Percentiles rank a stretch among this genome's conserved stretches.
Evolutionary conservation across 176 grass and related monocot genomes (phyloP).

Genomic region (Bromus sterilis): DNA sequence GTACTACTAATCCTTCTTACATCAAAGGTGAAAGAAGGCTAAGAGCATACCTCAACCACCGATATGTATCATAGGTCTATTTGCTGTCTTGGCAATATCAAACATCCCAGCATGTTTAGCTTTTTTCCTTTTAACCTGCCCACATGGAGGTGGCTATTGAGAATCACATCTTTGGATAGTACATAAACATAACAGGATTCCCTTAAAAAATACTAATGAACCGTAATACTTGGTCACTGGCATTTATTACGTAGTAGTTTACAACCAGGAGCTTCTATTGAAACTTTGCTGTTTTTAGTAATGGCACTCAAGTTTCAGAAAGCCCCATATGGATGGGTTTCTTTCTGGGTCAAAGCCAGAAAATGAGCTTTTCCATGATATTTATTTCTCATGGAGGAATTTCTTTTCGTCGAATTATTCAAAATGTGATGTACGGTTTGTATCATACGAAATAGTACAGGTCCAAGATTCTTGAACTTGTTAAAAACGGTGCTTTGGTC

Average conservation of each 20-base stretch:
- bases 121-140: conserved; percentile 96
- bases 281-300: background rate
- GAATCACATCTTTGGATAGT: background rate
- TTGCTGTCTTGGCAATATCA: conserved; percentile 78
- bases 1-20: background rate
- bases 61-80: conserved; percentile 96
- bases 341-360: background rate
- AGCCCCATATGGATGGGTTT: background rate
- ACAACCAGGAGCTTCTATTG: background rate
- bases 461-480: too few species aligned
- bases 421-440: background rate
- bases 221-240: background rate
- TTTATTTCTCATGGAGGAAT: background rate
- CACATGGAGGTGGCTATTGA: conserved; percentile 15
- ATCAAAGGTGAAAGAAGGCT: background rate
- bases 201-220: background rate
- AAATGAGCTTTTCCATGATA: background rate
- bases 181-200: background rate
- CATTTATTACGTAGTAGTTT: background rate
- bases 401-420: background rate
- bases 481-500: too few species aligned
- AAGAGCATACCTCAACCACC: conserved; percentile 62
- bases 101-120: conserved; percentile 90
- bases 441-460: background rate
- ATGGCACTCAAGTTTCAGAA: background rate